Percentiles rank a stretch among this genome's conserved stretches.
phyloP scores from a whole-genome alignment of 345 rosid genomes.

The Acer yangbiense region DNA sequence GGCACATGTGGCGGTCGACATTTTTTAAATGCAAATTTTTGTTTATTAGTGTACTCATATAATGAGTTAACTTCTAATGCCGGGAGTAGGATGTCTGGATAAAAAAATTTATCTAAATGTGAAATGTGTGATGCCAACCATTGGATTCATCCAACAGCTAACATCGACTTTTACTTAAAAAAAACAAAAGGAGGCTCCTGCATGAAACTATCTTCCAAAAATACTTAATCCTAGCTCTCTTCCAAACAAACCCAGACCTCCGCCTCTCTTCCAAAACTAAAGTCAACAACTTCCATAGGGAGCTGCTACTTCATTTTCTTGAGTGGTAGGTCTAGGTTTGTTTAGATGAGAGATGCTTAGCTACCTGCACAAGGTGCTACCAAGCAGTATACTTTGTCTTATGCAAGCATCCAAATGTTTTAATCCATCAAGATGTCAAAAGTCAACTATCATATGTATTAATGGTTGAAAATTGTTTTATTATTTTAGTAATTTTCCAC shows the following conservation, averaged over 20 bases:
- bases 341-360: background rate
- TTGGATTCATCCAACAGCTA: background rate
- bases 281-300: background rate
- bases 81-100: background rate
- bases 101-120: background rate
- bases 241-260: background rate
- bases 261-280: background rate
- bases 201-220: background rate
- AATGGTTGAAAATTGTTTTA: background rate
- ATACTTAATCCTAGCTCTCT: background rate
- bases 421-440: too few relatives aligned
- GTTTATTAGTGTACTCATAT: background rate
- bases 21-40: background rate
- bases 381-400: background rate
- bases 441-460: background rate
- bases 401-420: background rate
- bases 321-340: background rate
- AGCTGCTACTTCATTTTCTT: background rate
- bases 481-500: background rate
- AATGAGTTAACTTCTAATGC: background rate
- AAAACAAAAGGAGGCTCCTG: background rate
- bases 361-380: background rate
- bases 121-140: background rate
- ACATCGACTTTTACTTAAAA: background rate
- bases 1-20: background rate